Percentiles rank a stretch among this genome's conserved stretches.
Evolutionary conservation across 1,139 yeast species (phyloP).

Genomic region (Pichia norvegensis): DNA sequence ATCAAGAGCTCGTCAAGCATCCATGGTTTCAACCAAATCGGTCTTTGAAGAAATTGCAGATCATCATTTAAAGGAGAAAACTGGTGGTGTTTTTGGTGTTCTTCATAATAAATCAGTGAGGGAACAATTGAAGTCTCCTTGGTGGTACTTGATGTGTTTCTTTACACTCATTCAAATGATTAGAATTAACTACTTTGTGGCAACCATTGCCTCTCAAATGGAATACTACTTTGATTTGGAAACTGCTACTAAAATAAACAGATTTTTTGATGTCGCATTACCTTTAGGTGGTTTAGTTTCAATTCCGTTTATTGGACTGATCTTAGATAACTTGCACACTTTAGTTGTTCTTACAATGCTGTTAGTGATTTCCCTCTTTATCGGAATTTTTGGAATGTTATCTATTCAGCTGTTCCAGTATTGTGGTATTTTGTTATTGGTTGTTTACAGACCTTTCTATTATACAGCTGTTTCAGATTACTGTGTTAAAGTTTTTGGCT

Average conservation of each 20-base stretch:
- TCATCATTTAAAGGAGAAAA: slow-evolving; percentile 40
- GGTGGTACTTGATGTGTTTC: slow-evolving; percentile 71
- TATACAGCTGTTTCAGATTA: slow-evolving; percentile 89
- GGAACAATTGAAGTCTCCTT: slow-evolving; percentile 62
- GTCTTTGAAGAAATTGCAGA: slow-evolving; percentile 61
- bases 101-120: slow-evolving; percentile 59
- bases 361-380: slow-evolving; percentile 43
- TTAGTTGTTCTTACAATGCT: slow-evolving; percentile 49
- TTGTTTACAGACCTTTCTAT: slow-evolving; percentile 83
- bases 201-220: slow-evolving; percentile 77
- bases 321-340: slow-evolving; percentile 68
- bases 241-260: slow-evolving; percentile 52
- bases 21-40: slow-evolving; percentile 37
- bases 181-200: slow-evolving; percentile 84
- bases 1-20: slow-evolving; percentile 20
- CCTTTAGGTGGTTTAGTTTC: slow-evolving; percentile 83
- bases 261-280: slow-evolving; percentile 73
- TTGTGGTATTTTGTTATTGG: slow-evolving; percentile 60
- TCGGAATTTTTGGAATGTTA: slow-evolving; percentile 63
- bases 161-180: slow-evolving; percentile 86
- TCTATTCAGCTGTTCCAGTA: slow-evolving; percentile 47
- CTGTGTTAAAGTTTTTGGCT: slow-evolving; percentile 89
- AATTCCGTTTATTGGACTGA: slow-evolving; percentile 78
- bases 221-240: slow-evolving; percentile 48
- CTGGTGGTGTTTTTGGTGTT: slow-evolving; percentile 81